Conservation (phyloP, 2,329 filamentous ascomycete genomes). For the Talaromyces sp. region DNA sequence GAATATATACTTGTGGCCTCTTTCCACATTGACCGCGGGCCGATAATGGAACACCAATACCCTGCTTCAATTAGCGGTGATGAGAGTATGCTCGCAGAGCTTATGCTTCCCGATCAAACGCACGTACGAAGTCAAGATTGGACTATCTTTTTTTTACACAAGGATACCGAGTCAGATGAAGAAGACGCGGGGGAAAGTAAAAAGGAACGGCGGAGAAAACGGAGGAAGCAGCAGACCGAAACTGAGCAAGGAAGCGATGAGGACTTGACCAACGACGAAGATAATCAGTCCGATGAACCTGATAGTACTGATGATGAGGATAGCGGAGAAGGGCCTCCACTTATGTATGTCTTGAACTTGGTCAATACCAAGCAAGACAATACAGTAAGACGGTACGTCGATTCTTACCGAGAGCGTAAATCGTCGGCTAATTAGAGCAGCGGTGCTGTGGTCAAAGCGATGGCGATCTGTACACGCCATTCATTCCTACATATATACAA, state of each 20-base stretch:
- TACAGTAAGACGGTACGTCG: constrained; percentile 66
- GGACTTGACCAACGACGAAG: constrained; percentile 39
- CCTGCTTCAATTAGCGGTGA: constrained; percentile 92
- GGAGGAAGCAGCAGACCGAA: constrained; percentile 17
- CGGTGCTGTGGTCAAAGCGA: constrained; percentile 93
- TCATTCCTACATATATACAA: constrained; percentile 99
- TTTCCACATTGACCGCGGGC: constrained; percentile 93
- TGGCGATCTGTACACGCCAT: constrained; percentile 97
- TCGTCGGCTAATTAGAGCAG: constrained; percentile 42
- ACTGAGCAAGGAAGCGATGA: constrained; percentile 49
- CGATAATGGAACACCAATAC: constrained; percentile 98
- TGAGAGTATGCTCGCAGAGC: constrained; percentile 94
- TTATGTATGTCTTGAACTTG: constrained; percentile 95
- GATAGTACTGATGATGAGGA: constrained; percentile 59
- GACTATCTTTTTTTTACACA: constrained; percentile 99
- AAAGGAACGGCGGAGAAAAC: constrained; percentile 38
- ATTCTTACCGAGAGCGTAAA: background rate
- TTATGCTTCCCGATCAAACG: constrained; percentile 97
- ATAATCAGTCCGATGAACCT: constrained; percentile 57
- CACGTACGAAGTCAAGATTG: constrained; percentile 94
- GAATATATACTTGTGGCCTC: constrained; percentile 97
- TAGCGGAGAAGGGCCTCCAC: constrained; percentile 75
- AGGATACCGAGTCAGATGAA: constrained; percentile 81
- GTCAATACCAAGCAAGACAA: constrained; percentile 98
- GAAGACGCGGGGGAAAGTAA: constrained; percentile 54